phyloP scores from a whole-genome alignment of 1,284 basidiomycete species.

The Boletus chippewaensis region DNA sequence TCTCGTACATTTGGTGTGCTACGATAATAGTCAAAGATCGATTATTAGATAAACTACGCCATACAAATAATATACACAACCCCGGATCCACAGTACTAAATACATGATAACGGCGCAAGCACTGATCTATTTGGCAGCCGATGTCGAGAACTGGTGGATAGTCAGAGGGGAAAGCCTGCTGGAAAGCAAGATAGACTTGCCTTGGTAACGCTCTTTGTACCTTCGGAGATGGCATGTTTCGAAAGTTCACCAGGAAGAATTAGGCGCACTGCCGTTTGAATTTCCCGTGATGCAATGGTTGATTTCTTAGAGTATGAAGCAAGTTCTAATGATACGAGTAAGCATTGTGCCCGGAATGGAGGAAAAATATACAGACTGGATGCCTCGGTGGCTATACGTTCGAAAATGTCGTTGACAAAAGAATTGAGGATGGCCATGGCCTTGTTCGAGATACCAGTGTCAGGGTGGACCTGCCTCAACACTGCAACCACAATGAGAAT shows the following conservation, averaged over 20 bases:
- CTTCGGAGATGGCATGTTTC: conserved; percentile 70
- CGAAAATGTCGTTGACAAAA: conserved; percentile 71
- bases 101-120: background rate
- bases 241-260: conserved; percentile 70
- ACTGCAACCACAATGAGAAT: conserved; percentile 46
- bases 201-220: conserved; percentile 52
- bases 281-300: conserved; percentile 77
- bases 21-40: conserved; percentile 4
- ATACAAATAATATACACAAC: conserved; percentile 32
- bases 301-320: conserved; percentile 77
- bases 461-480: conserved; percentile 70
- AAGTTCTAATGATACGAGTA: conserved; percentile 43
- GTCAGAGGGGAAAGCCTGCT: conserved; percentile 14
- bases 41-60: conserved; percentile 29
- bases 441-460: conserved; percentile 79
- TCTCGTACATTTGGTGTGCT: no score
- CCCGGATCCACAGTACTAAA: conserved; percentile 6
- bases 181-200: conserved; percentile 24
- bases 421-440: conserved; percentile 77
- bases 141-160: conserved; percentile 35
- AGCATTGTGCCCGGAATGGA: background rate
- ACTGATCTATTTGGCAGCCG: conserved; percentile 34
- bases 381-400: conserved; percentile 71
- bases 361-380: conserved; percentile 40
- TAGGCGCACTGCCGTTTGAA: conserved; percentile 72